Conservation (phyloP, 768 basidiomycete species). For the Coprinellus aureogranulatus region DNA sequence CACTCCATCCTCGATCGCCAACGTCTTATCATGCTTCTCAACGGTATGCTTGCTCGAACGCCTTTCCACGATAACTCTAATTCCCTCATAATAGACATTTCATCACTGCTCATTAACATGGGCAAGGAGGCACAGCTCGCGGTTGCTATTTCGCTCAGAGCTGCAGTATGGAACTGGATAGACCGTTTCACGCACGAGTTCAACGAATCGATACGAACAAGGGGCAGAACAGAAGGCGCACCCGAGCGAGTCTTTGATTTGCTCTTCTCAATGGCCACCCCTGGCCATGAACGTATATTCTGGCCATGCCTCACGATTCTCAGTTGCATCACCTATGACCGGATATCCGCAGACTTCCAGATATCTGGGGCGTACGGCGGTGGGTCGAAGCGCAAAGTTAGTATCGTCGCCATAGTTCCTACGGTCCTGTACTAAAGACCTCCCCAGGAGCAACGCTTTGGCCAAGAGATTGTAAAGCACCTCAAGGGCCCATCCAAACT, state of each 20-base stretch:
- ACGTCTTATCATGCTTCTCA: slow-evolving; percentile 68
- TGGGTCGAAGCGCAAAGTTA: slow-evolving; percentile 39
- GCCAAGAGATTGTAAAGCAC: slow-evolving; percentile 61
- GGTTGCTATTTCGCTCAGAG: slow-evolving; percentile 68
- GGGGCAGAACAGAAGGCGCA: slow-evolving; percentile 71
- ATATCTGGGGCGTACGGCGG: slow-evolving; percentile 22
- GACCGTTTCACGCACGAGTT: slow-evolving; percentile 76
- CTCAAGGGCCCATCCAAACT: slow-evolving; percentile 54
- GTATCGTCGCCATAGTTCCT: background rate
- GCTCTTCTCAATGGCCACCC: slow-evolving; percentile 50
- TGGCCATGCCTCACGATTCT: slow-evolving; percentile 83
- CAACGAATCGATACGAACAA: slow-evolving; percentile 61
- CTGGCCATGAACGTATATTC: slow-evolving; percentile 50
- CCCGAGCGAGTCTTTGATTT: slow-evolving; percentile 87
- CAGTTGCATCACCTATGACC: slow-evolving; percentile 72
- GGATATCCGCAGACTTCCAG: slow-evolving; percentile 59
- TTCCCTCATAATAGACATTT: slow-evolving; percentile 54
- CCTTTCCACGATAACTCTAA: background rate
- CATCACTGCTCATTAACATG: slow-evolving; percentile 81
- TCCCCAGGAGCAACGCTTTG: slow-evolving; percentile 53
- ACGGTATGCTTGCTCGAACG: slow-evolving; percentile 42
- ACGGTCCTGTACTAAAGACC: background rate
- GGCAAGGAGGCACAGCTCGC: slow-evolving; percentile 68
- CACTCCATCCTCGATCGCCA: slow-evolving; percentile 71
- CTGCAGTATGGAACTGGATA: slow-evolving; percentile 90